Evolutionary conservation across 2,329 filamentous ascomycete genomes (phyloP).

Genomic region (Gnomoniopsis smithogilvyi): DNA sequence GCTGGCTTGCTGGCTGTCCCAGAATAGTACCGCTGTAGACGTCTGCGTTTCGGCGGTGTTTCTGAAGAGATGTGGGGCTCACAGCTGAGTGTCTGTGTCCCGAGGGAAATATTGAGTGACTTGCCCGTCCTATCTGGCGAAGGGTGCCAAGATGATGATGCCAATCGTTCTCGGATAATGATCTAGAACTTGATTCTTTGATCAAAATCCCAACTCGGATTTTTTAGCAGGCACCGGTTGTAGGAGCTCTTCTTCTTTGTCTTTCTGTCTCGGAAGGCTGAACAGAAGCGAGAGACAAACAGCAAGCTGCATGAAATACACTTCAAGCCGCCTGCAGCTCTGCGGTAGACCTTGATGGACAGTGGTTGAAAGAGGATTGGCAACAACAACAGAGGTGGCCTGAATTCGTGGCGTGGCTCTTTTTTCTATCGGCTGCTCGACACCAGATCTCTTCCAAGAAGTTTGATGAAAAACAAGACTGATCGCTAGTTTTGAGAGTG

Average conservation of each 20-base stretch:
- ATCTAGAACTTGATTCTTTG: too few species aligned
- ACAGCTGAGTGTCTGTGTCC: too few species aligned
- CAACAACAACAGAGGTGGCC: background rate
- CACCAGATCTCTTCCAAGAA: too few species aligned
- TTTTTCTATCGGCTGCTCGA: too few species aligned
- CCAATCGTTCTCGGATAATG: background rate
- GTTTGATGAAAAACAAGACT: too few species aligned
- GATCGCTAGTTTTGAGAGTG: background rate
- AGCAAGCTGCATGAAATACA: conserved; percentile 17
- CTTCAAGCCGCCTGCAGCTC: conserved; percentile 8
- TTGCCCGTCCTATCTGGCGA: background rate
- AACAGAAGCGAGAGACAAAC: conserved; percentile 7
- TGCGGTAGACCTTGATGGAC: background rate
- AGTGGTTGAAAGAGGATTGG: background rate
- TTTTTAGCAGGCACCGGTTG: background rate
- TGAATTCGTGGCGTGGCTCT: background rate
- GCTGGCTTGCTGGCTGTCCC: background rate
- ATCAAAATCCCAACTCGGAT: background rate
- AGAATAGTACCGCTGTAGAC: background rate
- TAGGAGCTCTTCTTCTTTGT: conserved; percentile 1
- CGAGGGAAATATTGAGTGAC: too few species aligned
- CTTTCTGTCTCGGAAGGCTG: conserved; percentile 1
- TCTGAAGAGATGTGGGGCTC: background rate
- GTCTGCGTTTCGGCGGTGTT: conserved; percentile 6
- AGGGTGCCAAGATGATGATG: background rate